Evolutionary conservation across 225 moss, liverwort and hornwort genomes (phyloP).

Genomic region (Neckera pumila): DNA sequence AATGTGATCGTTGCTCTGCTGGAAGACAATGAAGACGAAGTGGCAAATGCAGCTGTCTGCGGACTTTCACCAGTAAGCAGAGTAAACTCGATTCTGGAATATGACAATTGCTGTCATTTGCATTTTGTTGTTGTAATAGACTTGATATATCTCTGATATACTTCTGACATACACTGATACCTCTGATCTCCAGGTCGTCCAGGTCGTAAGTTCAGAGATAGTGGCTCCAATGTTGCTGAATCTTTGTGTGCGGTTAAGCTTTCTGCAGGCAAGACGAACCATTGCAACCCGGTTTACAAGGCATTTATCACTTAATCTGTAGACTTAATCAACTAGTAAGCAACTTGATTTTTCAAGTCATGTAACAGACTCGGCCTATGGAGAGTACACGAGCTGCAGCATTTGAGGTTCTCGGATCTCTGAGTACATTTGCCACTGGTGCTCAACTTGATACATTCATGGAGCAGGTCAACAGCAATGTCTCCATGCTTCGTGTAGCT

Average conservation of each 20-base stretch:
- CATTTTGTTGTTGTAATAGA: neutral
- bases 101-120: neutral
- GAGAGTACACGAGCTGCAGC: conserved; percentile 83
- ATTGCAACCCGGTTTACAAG: neutral
- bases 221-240: conserved; percentile 78
- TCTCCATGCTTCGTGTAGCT: neutral
- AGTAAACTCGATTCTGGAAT: neutral
- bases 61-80: conserved; percentile 57
- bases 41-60: conserved; percentile 78
- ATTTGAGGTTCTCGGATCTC: conserved; percentile 70
- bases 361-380: conserved; percentile 56
- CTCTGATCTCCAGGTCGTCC: conserved; percentile 15
- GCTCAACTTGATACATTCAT: conserved; percentile 64
- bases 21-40: conserved; percentile 84
- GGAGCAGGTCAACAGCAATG: conserved; percentile 52
- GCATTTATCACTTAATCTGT: neutral
- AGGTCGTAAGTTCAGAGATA: conserved; percentile 57
- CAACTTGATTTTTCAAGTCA: neutral
- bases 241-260: conserved; percentile 63
- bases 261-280: conserved; percentile 52
- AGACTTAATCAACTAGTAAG: neutral
- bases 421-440: conserved; percentile 68
- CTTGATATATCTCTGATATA: neutral
- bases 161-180: neutral
- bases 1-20: conserved; percentile 81